Evolutionary conservation across 768 basidiomycete species (phyloP), one percentile per base, ranked within the genome.

Genomic region (Auricularia sp.): DNA sequence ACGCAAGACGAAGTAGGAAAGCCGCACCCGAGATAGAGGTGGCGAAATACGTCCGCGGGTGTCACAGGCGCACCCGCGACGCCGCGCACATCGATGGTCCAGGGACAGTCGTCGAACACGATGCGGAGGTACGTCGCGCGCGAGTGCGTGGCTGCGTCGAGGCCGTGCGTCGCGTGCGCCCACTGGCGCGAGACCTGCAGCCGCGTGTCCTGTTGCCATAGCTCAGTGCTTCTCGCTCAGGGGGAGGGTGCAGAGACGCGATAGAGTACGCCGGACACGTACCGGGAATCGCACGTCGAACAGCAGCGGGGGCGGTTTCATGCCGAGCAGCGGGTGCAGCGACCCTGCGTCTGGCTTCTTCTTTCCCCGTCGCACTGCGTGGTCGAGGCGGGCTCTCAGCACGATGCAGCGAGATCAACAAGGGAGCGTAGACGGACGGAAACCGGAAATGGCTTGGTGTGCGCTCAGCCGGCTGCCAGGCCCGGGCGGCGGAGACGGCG

Each of bases 231-330:
- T 59, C 56, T 59, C 56, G 29, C 33, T 59, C 29, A 59, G 29
- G 56, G 34, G 29, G 16, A n/a, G 54, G 56, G 56, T 8, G 29
- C 11, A 24, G 14, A 8, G 16, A 10, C 56, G 56, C 34, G 24
- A 51, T 18, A 45, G 11, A 45, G 44, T 18, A 45, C 44, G 44
- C 29, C 47, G 21, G 47, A 59, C 24, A 59, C 56, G 56, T 35
- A 59, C 56, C 56, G 56, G 56, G 18, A 59, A 59, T 33, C 56
- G 21, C 34, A 59, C 56, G 56, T 59, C 56, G 56, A 59, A 59
- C 29, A 59, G 56, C 34, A 59, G 56, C 56, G 56, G 56, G 13
- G 56, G 56, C 29, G 56, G 56, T 35, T 59, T 59, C 56, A 59
- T 59, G 24, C 56, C 56, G 29, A 59, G 56, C 24, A 59, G 56